Conservation (phyloP, 495 filamentous ascomycete species). For the Oidiodendron maius region DNA sequence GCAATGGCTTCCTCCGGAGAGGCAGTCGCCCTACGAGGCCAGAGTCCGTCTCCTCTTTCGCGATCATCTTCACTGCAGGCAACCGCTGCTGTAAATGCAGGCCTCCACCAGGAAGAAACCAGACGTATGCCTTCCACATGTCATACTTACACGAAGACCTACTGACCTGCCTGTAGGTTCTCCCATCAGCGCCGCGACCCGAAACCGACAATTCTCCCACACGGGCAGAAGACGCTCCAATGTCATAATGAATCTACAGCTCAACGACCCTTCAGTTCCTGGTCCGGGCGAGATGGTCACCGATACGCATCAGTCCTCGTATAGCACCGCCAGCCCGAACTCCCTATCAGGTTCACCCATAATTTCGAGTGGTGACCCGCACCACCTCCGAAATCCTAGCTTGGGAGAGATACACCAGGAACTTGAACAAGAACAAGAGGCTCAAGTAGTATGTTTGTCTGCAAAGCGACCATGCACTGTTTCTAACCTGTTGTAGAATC, state of each 20-base stretch:
- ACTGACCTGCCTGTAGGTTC: constrained; percentile 33
- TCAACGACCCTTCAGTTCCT: constrained; percentile 60
- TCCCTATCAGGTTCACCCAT: constrained; percentile 52
- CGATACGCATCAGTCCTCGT: constrained; percentile 32
- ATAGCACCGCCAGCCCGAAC: constrained; percentile 51
- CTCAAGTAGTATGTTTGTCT: constrained; percentile 64
- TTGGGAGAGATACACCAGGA: constrained; percentile 95
- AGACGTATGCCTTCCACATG: constrained; percentile 33
- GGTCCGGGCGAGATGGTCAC: constrained; percentile 57
- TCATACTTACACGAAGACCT: not conserved
- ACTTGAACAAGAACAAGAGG: constrained; percentile 91
- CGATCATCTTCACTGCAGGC: constrained; percentile 61
- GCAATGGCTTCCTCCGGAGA: constrained; percentile 24
- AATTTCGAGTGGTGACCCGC: constrained; percentile 50
- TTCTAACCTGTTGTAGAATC: constrained; percentile 53
- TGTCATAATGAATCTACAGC: constrained; percentile 66
- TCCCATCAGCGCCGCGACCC: constrained; percentile 46
- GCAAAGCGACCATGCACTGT: not conserved
- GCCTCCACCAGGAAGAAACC: constrained; percentile 55
- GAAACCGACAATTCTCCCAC: constrained; percentile 48
- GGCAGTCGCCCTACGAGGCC: constrained; percentile 27
- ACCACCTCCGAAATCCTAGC: constrained; percentile 64
- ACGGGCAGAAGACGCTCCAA: constrained; percentile 59
- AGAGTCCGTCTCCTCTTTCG: constrained; percentile 47
- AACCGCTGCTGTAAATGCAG: constrained; percentile 63